Conservation (phyloP, 2,329 filamentous ascomycete species). For the Colletotrichum destructivum region DNA sequence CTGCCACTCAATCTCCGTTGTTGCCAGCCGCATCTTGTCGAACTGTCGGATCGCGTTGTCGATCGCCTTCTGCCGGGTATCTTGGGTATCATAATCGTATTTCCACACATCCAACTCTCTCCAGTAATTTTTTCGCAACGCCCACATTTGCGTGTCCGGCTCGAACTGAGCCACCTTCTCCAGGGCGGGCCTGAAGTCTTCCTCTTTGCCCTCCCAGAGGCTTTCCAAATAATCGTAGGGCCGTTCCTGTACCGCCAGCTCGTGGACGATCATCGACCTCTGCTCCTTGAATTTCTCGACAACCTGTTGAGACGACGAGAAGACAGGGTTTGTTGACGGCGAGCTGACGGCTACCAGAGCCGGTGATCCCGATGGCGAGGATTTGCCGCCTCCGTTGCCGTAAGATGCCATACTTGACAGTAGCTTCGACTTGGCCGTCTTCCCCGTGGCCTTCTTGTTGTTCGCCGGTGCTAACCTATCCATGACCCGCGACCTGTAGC, state of each 20-base stretch:
- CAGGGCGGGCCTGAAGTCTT: constrained; percentile 69
- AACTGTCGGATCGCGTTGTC: constrained; percentile 73
- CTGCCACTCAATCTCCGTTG: constrained; percentile 73
- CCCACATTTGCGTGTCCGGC: constrained; percentile 65
- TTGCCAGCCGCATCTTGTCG: constrained; percentile 71
- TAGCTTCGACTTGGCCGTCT: constrained; percentile 59
- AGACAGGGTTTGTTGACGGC: constrained; percentile 65
- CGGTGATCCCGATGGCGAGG: constrained; percentile 67
- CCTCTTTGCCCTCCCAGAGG: constrained; percentile 66
- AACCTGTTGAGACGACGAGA: constrained; percentile 66
- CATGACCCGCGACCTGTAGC: constrained; percentile 51
- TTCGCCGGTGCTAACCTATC: constrained; percentile 52
- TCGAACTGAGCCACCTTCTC: constrained; percentile 72
- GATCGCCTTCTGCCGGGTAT: constrained; percentile 72
- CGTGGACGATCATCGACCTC: constrained; percentile 70
- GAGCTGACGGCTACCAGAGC: constrained; percentile 69
- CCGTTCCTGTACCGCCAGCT: constrained; percentile 70
- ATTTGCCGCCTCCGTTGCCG: constrained; percentile 48
- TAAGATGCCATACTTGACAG: constrained; percentile 58
- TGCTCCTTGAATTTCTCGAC: constrained; percentile 69
- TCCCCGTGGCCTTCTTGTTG: constrained; percentile 52
- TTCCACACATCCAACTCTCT: constrained; percentile 77
- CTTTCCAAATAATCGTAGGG: constrained; percentile 64
- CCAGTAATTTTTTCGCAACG: constrained; percentile 70
- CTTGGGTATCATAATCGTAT: constrained; percentile 68